Conservation (phyloP, 805 yeast species). For the Metschnikowia arizonensis region DNA sequence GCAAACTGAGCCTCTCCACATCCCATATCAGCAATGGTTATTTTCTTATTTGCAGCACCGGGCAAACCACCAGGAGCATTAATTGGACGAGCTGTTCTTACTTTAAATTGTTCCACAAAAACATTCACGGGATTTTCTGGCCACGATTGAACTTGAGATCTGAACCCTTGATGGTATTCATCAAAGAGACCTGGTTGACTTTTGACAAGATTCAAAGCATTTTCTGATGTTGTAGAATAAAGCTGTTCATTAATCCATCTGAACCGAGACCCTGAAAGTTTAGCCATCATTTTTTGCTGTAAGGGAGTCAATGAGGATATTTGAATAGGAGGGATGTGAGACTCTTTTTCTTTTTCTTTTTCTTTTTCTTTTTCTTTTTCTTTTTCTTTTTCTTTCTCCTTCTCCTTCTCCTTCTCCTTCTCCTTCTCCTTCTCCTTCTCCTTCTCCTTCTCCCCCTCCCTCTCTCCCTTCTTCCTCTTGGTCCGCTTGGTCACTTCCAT, state of each 20-base stretch:
- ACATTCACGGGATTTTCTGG: constrained; percentile 98
- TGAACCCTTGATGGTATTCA: constrained; percentile 93
- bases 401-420: constrained; percentile 8
- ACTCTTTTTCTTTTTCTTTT: constrained; percentile 9
- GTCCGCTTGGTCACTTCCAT: too few relatives aligned
- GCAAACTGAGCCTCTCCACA: constrained; percentile 96
- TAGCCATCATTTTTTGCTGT: constrained; percentile 94
- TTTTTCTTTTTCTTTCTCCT: background rate
- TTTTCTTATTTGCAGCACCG: constrained; percentile 55
- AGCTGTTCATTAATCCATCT: constrained; percentile 97
- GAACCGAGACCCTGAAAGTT: constrained; percentile 90
- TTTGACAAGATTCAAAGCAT: constrained; percentile 67
- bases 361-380: background rate
- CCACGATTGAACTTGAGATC: constrained; percentile 94
- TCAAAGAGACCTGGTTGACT: constrained; percentile 86
- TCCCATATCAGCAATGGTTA: constrained; percentile 96
- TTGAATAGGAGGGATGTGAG: too few relatives aligned
- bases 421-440: constrained; percentile 24
- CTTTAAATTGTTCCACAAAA: constrained; percentile 67
- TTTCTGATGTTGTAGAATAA: constrained; percentile 79
- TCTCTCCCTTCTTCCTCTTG: too few relatives aligned
- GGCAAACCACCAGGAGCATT: constrained; percentile 97
- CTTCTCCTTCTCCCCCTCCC: constrained; percentile 34
- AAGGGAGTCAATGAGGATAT: constrained; percentile 84
- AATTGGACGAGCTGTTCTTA: constrained; percentile 58